A percentile compares a stretch with the other conserved stretches of the same genome.
phyloP scores from a whole-genome alignment of 441 rosid genomes.

The Jatropha podagrica region DNA sequence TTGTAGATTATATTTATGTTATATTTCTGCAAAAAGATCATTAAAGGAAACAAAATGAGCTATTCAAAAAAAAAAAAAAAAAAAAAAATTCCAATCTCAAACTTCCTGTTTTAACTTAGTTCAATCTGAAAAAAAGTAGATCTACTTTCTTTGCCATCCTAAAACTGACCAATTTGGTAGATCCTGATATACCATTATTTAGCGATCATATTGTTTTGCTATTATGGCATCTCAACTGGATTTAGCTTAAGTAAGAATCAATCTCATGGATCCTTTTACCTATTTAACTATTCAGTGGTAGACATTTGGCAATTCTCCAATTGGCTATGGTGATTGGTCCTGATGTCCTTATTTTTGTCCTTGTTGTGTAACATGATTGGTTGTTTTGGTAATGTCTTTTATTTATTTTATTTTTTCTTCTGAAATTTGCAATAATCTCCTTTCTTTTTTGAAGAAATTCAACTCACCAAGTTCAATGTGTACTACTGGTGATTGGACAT shows the following conservation, averaged over 20 bases:
- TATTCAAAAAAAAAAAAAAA: too few relatives aligned
- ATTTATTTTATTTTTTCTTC: not conserved
- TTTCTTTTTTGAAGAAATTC: constrained; percentile 68
- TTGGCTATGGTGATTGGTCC: not conserved
- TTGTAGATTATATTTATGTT: constrained; percentile 1
- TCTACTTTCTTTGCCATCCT: not conserved
- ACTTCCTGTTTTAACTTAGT: not conserved
- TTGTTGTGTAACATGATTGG: not conserved
- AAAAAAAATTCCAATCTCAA: not conserved
- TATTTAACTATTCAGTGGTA: not conserved
- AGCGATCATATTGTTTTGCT: not conserved
- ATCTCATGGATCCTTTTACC: not conserved
- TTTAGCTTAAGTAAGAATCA: not conserved
- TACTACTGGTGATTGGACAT: constrained; percentile 79
- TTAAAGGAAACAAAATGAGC: constrained; percentile 3
- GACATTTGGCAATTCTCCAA: not conserved
- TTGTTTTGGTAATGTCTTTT: not conserved
- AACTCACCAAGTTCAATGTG: constrained; percentile 83
- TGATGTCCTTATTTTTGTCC: not conserved
- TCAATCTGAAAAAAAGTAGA: not conserved
- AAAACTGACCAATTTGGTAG: not conserved
- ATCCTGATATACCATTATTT: not conserved
- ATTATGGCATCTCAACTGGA: not conserved
- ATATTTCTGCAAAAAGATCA: not conserved
- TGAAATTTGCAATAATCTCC: constrained; percentile 21